These are phyloP conservation scores for Tetrahymena elliotti DNA, from an alignment of 73 alveolate genomes.

Conservation along the genomic window DNA sequence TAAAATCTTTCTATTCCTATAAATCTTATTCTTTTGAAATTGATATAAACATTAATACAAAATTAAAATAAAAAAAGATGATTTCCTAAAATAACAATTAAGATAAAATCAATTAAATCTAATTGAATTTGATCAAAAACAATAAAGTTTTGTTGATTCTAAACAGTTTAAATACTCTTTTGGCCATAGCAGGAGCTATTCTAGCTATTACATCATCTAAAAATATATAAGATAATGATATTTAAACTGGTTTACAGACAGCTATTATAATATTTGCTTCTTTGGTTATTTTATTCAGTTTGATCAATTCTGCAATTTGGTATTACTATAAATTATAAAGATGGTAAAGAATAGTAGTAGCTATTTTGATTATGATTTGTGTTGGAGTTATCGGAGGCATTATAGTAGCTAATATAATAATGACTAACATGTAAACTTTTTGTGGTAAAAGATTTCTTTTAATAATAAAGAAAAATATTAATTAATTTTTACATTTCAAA, in stretches of 20 bases:
- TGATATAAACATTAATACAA: no score
- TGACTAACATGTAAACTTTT: not conserved
- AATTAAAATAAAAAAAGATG: no score
- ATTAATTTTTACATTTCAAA: no score
- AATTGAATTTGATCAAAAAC: no score
- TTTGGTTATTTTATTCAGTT: not conserved
- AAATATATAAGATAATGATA: not conserved
- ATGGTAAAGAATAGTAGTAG: not conserved
- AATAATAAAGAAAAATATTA: no score
- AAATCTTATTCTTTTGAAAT: no score
- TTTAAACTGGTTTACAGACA: not conserved
- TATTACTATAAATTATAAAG: no score
- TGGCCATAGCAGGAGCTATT: not conserved
- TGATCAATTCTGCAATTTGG: not conserved
- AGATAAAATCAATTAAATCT: no score
- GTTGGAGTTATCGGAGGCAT: not conserved
- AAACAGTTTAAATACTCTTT: not conserved
- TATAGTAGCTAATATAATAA: not conserved
- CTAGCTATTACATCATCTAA: not conserved
- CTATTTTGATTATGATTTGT: not conserved
- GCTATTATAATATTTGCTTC: not conserved
- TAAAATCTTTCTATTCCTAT: no score
- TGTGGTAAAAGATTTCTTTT: not conserved
- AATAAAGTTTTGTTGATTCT: no score
- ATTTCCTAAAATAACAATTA: no score